These are phyloP conservation scores for Limnanthes douglasii DNA, from an alignment of 345 rosid genomes.

Conservation along the genomic window DNA sequence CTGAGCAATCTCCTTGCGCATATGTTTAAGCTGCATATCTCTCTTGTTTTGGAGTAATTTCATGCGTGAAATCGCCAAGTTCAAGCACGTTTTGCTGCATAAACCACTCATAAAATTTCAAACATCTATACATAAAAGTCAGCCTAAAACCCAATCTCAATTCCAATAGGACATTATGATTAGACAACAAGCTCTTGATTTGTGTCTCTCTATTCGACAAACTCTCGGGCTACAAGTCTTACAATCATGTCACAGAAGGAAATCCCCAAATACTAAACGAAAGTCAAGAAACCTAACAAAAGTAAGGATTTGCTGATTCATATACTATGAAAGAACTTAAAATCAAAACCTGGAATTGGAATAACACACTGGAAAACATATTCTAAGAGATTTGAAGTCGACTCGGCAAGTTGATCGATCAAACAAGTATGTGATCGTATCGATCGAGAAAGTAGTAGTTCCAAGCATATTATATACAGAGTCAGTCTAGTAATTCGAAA, in stretches of 20 bases:
- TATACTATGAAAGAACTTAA: slow-evolving; percentile 1
- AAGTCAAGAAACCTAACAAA: background rate
- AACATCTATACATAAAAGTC: no score
- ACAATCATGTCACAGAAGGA: background rate
- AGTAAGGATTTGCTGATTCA: no score
- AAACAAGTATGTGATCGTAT: no score
- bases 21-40: slow-evolving; percentile 73
- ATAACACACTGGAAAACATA: slow-evolving; percentile 1
- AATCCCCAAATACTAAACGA: background rate
- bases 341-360: background rate
- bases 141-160: no score
- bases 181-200: background rate
- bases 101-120: slow-evolving; percentile 7
- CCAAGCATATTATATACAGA: background rate
- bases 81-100: slow-evolving; percentile 74
- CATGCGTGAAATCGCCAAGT: slow-evolving; percentile 59
- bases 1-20: slow-evolving; percentile 92
- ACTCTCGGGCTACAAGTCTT: no score
- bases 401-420: no score
- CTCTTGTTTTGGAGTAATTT: slow-evolving; percentile 87
- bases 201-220: no score
- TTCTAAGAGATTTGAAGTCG: no score
- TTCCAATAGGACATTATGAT: no score
- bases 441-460: no score
- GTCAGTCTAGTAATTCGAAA: background rate